These are phyloP conservation scores for Pythium aphanidermatum DNA, from an alignment of 352 stramenopile species.

Conservation along the genomic window DNA sequence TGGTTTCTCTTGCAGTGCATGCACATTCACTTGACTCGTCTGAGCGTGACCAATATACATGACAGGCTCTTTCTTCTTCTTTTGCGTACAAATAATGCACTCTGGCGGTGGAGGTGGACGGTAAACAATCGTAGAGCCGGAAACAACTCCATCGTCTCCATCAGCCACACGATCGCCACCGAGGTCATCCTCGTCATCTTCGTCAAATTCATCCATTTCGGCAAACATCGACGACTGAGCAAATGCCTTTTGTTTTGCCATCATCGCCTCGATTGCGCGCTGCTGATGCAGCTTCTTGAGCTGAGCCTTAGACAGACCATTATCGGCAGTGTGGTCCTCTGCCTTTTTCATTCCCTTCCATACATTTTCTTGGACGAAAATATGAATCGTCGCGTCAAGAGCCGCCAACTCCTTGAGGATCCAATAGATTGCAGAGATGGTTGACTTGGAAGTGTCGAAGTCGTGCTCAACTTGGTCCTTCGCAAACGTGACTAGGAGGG, in stretches of 20 bases:
- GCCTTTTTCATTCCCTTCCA: constrained; percentile 63
- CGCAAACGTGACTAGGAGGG: constrained; percentile 45
- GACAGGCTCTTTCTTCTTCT: constrained; percentile 74
- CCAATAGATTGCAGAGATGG: constrained; percentile 76
- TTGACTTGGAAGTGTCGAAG: constrained; percentile 74
- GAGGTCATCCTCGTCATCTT: constrained; percentile 47
- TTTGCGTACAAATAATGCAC: constrained; percentile 83
- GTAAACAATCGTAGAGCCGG: constrained; percentile 47
- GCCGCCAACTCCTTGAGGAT: constrained; percentile 59
- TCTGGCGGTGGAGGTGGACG: constrained; percentile 56
- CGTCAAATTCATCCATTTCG: constrained; percentile 59
- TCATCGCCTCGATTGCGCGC: constrained; percentile 78
- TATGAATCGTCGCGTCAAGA: constrained; percentile 41
- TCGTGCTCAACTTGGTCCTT: constrained; percentile 74
- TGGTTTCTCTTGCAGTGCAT: constrained; percentile 41
- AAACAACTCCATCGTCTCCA: constrained; percentile 4
- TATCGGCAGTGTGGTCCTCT: constrained; percentile 38
- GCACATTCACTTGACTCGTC: constrained; percentile 52
- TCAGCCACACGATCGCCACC: constrained; percentile 12
- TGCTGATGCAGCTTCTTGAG: constrained; percentile 79
- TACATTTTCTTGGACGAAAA: constrained; percentile 51
- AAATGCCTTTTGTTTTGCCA: constrained; percentile 73
- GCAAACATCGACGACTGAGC: constrained; percentile 59
- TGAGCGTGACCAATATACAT: constrained; percentile 85
- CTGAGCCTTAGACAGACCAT: constrained; percentile 61